Conservation (phyloP, 345 rosid species). For the Fremontodendron californicum region DNA sequence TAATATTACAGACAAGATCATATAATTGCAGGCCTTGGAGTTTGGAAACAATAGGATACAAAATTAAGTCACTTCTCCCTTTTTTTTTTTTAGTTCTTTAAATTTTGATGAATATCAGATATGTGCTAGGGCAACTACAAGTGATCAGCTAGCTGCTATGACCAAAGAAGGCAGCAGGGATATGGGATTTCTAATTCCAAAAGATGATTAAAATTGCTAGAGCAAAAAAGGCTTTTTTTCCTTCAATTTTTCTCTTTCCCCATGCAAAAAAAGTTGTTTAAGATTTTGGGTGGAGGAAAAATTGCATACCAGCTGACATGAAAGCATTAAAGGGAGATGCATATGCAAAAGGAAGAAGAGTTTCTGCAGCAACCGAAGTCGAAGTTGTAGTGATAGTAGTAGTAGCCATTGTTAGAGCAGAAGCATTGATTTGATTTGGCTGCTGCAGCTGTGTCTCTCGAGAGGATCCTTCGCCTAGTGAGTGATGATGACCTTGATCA, state of each 20-base stretch:
- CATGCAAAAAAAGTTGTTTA: conserved; percentile 10
- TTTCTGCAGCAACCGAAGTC: conserved; percentile 20
- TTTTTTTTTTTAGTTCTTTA: neutral
- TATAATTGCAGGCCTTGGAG: conserved; percentile 20
- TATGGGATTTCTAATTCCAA: neutral
- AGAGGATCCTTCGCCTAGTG: conserved; percentile 29
- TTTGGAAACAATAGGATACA: conserved; percentile 1
- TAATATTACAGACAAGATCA: conserved; percentile 13
- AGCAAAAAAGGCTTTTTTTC: neutral
- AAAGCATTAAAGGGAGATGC: conserved; percentile 46
- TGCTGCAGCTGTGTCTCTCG: neutral
- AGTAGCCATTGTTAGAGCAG: conserved; percentile 26
- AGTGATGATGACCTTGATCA: conserved; percentile 18
- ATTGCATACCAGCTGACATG: conserved; percentile 54
- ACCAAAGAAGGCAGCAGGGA: neutral
- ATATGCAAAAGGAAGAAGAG: conserved; percentile 38
- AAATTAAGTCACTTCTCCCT: neutral
- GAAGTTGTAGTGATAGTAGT: conserved; percentile 17
- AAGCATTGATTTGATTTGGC: conserved; percentile 14
- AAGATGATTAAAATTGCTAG: neutral
- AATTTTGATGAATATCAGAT: neutral
- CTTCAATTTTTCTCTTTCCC: neutral
- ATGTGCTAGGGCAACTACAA: neutral
- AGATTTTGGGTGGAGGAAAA: conserved; percentile 65
- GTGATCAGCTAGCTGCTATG: neutral